phyloP scores from a whole-genome alignment of 306 rosid species.

The Cicer chorassanicum region DNA sequence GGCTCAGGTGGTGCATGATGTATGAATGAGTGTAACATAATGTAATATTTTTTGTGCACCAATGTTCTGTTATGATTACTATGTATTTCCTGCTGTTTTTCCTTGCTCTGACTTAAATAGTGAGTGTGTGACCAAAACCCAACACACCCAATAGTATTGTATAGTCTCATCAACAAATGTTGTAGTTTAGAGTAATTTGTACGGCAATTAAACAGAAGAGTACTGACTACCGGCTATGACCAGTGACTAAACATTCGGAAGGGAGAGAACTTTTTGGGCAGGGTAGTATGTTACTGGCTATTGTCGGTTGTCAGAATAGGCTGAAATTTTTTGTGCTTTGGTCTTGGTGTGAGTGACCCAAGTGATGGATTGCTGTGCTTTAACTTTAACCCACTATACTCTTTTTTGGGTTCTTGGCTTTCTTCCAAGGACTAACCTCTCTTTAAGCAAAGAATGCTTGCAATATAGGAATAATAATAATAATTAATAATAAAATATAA shows the following conservation, averaged over 20 bases:
- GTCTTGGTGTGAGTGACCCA: constrained; percentile 39
- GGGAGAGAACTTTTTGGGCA: background rate
- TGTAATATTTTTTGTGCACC: constrained; percentile 1
- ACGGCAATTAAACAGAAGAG: constrained; percentile 40
- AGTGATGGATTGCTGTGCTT: constrained; percentile 44
- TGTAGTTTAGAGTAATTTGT: constrained; percentile 36
- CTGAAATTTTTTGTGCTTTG: constrained; percentile 42
- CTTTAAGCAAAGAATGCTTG: constrained; percentile 92
- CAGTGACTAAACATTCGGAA: constrained; percentile 58
- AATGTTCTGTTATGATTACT: constrained; percentile 7
- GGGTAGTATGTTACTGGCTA: constrained; percentile 48
- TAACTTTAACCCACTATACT: constrained; percentile 56
- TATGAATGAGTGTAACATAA: constrained; percentile 9
- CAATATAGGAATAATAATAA: constrained; percentile 55
- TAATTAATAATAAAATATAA: no score
- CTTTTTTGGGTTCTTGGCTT: constrained; percentile 56
- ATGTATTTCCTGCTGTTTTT: background rate
- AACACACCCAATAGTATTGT: background rate
- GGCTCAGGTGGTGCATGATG: constrained; percentile 18
- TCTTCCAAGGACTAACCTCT: constrained; percentile 72
- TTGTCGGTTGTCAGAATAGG: constrained; percentile 60
- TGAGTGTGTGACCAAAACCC: constrained; percentile 38
- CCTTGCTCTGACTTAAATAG: constrained; percentile 2
- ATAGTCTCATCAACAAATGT: constrained; percentile 6
- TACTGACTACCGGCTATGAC: constrained; percentile 59